Conservation (phyloP, 140 eudicot species). For the Flaveria floridana region DNA sequence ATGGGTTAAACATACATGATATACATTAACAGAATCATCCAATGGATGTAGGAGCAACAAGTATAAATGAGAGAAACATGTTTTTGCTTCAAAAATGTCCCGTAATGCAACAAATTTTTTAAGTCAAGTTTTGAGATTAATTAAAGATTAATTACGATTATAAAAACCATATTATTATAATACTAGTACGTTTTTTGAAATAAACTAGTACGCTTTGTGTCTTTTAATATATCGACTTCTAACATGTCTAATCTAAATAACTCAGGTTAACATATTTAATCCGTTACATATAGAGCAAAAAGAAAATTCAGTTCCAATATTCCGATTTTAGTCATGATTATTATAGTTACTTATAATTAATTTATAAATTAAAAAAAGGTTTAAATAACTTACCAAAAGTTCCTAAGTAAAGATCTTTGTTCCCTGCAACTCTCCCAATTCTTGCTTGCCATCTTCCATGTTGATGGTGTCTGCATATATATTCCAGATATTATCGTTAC, state of each 20-base stretch:
- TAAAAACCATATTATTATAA: not conserved
- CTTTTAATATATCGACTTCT: not conserved
- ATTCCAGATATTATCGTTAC: slow-evolving; percentile 12
- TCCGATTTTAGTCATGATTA: not conserved
- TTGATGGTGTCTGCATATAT: slow-evolving; percentile 67
- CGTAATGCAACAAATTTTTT: not conserved
- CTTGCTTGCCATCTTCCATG: slow-evolving; percentile 98
- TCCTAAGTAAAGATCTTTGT: slow-evolving; percentile 94
- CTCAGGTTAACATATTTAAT: not conserved
- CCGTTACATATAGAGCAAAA: not conserved
- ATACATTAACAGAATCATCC: not conserved
- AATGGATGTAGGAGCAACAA: not conserved
- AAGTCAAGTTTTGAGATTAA: not conserved
- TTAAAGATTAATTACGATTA: not conserved
- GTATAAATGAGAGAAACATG: not conserved
- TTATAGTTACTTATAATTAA: not conserved
- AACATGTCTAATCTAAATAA: not conserved
- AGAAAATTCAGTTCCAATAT: not conserved
- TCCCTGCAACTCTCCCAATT: slow-evolving; percentile 94
- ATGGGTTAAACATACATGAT: not conserved
- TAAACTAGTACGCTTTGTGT: not conserved
- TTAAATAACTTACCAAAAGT: slow-evolving; percentile 61
- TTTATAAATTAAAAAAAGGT: not conserved
- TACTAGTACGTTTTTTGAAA: not conserved
- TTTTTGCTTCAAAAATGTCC: not conserved